phyloP scores from a whole-genome alignment of 2,329 filamentous ascomycete species.

The Pezicula carpinea region DNA sequence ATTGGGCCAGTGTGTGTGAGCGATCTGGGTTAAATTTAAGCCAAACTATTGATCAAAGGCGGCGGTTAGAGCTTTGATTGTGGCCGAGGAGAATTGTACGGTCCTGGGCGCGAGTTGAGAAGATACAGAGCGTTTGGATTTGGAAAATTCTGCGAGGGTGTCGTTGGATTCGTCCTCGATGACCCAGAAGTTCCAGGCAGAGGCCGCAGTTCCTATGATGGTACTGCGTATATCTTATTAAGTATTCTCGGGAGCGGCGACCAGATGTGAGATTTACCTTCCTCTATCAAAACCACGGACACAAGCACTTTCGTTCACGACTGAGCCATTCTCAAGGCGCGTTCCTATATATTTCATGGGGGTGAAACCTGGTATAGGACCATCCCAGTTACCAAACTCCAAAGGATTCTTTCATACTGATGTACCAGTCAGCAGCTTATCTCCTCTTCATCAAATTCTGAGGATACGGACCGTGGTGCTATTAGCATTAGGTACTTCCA shows the following conservation, averaged over 20 bases:
- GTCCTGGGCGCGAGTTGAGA: background rate
- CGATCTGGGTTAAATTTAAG: slow-evolving; percentile 26
- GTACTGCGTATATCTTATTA: slow-evolving; percentile 13
- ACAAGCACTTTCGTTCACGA: slow-evolving; percentile 21
- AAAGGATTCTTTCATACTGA: slow-evolving; percentile 29
- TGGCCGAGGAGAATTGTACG: background rate
- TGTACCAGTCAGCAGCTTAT: background rate
- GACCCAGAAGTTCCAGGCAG: slow-evolving; percentile 25
- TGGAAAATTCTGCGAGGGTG: background rate
- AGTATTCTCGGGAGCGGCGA: background rate
- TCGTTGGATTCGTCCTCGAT: slow-evolving; percentile 15
- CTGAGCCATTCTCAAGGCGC: slow-evolving; percentile 21
- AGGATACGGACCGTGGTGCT: slow-evolving; percentile 13
- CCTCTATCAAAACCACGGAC: slow-evolving; percentile 29
- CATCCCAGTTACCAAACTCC: slow-evolving; percentile 30
- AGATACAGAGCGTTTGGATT: slow-evolving; percentile 1
- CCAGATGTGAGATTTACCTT: background rate
- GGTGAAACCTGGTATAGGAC: slow-evolving; percentile 27
- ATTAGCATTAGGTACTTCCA: slow-evolving; percentile 14
- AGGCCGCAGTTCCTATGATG: slow-evolving; percentile 26
- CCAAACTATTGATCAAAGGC: slow-evolving; percentile 21
- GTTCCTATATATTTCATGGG: slow-evolving; percentile 27
- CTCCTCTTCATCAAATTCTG: background rate
- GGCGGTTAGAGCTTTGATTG: slow-evolving; percentile 14
- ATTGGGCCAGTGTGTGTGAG: slow-evolving; percentile 29